Conservation (phyloP, 1,284 basidiomycete species). For the Heterobasidion annosum region DNA sequence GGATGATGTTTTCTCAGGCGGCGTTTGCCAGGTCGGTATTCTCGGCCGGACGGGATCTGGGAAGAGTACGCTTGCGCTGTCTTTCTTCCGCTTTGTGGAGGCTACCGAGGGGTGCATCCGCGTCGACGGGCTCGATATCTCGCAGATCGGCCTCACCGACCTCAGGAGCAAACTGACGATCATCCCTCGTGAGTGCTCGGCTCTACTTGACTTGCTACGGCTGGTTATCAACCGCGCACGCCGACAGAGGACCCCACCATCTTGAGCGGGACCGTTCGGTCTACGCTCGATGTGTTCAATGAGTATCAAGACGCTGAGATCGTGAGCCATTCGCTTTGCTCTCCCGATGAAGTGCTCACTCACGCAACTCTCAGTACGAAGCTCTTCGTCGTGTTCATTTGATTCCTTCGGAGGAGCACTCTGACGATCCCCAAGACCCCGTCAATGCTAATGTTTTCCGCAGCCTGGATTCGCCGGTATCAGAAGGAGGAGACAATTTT, state of each 20-base stretch:
- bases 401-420: slow-evolving; percentile 51
- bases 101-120: slow-evolving; percentile 75
- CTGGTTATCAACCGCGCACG: neutral
- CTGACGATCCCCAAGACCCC: slow-evolving; percentile 39
- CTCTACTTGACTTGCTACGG: too few relatives aligned
- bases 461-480: slow-evolving; percentile 77
- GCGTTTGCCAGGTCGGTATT: slow-evolving; percentile 56
- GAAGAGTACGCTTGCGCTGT: slow-evolving; percentile 85
- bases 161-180: slow-evolving; percentile 82
- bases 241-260: slow-evolving; percentile 83
- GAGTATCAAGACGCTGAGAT: slow-evolving; percentile 86
- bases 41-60: slow-evolving; percentile 87
- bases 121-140: slow-evolving; percentile 85
- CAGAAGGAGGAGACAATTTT: slow-evolving; percentile 91
- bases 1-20: neutral
- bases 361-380: slow-evolving; percentile 50
- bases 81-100: slow-evolving; percentile 95
- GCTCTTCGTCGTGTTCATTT: slow-evolving; percentile 84
- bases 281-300: slow-evolving; percentile 85
- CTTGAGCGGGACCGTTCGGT: slow-evolving; percentile 78
- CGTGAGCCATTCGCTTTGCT: slow-evolving; percentile 29
- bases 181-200: slow-evolving; percentile 46
- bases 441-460: slow-evolving; percentile 83
- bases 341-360: neutral
- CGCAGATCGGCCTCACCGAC: slow-evolving; percentile 81